A percentile compares a stretch with the other conserved stretches of the same genome.
phyloP scores from a whole-genome alignment of 768 basidiomycete genomes.

The Leccinum subtestaceum region DNA sequence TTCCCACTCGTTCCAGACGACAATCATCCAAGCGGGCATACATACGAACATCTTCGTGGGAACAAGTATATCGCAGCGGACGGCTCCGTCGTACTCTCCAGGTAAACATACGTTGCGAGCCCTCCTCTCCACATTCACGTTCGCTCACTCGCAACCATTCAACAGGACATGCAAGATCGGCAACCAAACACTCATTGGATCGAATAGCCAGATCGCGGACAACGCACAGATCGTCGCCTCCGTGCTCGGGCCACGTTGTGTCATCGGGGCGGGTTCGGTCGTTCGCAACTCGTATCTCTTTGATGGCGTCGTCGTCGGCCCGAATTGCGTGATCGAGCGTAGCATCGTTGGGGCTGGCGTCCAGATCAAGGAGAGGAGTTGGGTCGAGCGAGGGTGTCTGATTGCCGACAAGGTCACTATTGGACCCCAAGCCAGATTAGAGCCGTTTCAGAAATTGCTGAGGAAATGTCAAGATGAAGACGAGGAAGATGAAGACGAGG shows the following conservation, averaged over 20 bases:
- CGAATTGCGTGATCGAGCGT: slow-evolving; percentile 66
- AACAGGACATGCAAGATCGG: slow-evolving; percentile 78
- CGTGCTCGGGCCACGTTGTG: slow-evolving; percentile 74
- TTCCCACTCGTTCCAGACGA: slow-evolving; percentile 96
- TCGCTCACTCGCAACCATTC: not conserved
- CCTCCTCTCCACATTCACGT: not conserved
- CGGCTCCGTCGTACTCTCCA: slow-evolving; percentile 74
- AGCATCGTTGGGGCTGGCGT: slow-evolving; percentile 83
- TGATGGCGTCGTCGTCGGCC: slow-evolving; percentile 69
- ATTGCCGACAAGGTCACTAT: slow-evolving; percentile 79
- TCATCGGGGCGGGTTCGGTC: slow-evolving; percentile 65
- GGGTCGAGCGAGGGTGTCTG: slow-evolving; percentile 72
- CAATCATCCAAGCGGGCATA: slow-evolving; percentile 78
- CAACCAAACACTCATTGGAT: slow-evolving; percentile 82
- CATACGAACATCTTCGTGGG: slow-evolving; percentile 84
- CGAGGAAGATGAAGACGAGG: slow-evolving; percentile 35
- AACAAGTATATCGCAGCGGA: slow-evolving; percentile 87
- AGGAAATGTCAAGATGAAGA: slow-evolving; percentile 38
- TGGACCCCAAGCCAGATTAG: slow-evolving; percentile 66
- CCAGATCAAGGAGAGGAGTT: slow-evolving; percentile 62
- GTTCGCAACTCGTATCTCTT: slow-evolving; percentile 82
- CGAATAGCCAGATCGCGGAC: slow-evolving; percentile 63
- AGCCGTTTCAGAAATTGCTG: slow-evolving; percentile 74
- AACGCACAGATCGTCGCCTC: slow-evolving; percentile 66
- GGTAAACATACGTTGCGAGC: slow-evolving; percentile 44